These are phyloP conservation scores for Corallochytrium limacisporum DNA, from an alignment of 78 protist genomes.

Conservation along the genomic window DNA sequence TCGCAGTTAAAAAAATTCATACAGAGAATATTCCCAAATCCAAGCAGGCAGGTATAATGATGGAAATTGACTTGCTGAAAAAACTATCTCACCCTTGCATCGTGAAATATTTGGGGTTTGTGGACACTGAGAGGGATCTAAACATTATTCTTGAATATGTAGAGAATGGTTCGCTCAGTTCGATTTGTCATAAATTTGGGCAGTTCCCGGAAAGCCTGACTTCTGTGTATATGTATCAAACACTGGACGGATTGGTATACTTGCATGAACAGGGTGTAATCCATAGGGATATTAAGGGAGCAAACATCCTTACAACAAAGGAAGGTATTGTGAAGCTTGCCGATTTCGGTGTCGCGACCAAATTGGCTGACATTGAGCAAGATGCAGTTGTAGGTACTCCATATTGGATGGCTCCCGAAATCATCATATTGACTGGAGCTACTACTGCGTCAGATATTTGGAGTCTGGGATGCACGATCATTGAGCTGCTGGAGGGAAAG, in stretches of 20 bases:
- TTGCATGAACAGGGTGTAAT: conserved; percentile 72
- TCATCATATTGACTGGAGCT: conserved; percentile 70
- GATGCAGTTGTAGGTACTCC: conserved; percentile 86
- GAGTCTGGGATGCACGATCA: conserved; percentile 88
- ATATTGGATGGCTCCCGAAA: conserved; percentile 97
- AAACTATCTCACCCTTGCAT: conserved; percentile 63
- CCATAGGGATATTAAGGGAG: conserved; percentile 76
- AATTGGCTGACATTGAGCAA: conserved; percentile 34
- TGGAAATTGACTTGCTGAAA: conserved; percentile 63
- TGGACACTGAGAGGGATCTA: conserved; percentile 34
- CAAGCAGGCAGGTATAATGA: conserved; percentile 13
- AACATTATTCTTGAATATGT: conserved; percentile 79
- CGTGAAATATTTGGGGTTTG: conserved; percentile 45
- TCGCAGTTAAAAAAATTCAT: conserved; percentile 69
- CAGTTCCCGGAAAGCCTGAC: conserved; percentile 73
- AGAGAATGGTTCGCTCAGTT: conserved; percentile 78
- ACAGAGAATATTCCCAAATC: conserved; percentile 34
- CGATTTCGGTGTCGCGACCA: conserved; percentile 91
- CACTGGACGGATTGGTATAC: conserved; percentile 64
- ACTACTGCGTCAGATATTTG: conserved; percentile 83
- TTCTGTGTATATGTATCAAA: conserved; percentile 62
- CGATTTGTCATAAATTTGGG: conserved; percentile 63
- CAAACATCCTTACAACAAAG: conserved; percentile 57
- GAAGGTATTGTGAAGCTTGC: conserved; percentile 60
- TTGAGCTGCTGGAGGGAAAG: conserved; percentile 85